Percentiles rank a stretch among this genome's conserved stretches.
Evolutionary conservation across 2,329 filamentous ascomycete genomes (phyloP).

Genomic region (Arthrobotrys musiformis): DNA sequence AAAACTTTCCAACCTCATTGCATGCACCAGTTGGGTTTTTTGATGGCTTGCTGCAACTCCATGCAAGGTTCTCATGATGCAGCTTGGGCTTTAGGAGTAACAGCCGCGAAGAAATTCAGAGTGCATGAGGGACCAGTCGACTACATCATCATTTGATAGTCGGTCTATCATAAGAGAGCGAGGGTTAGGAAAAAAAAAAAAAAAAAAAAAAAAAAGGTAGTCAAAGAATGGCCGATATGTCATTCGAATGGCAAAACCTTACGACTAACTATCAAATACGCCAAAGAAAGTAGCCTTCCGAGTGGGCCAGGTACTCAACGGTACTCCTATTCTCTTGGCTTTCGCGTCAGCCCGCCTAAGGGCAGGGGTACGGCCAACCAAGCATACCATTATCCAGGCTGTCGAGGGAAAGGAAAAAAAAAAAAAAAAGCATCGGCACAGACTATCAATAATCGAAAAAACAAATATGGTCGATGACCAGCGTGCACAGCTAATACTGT

Average conservation of each 20-base stretch:
- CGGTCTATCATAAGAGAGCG: constrained; percentile 3
- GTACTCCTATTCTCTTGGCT: constrained; percentile 55
- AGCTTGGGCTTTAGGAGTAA: constrained; percentile 19
- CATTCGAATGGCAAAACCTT: constrained; percentile 25
- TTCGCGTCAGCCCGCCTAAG: constrained; percentile 54
- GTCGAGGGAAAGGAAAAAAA: too few species aligned
- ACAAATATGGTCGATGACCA: constrained; percentile 52
- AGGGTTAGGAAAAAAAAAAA: not conserved
- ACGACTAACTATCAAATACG: not conserved
- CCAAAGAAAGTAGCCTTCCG: constrained; percentile 44
- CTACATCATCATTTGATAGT: constrained; percentile 46
- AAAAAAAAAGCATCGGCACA: constrained; percentile 53
- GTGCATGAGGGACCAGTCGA: not conserved
- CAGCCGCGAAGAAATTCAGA: constrained; percentile 37
- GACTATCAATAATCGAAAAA: constrained; percentile 35
- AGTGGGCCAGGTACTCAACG: constrained; percentile 54
- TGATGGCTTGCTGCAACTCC: constrained; percentile 24
- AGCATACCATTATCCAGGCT: constrained; percentile 50
- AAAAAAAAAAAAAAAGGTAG: constrained; percentile 13
- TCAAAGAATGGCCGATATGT: constrained; percentile 24
- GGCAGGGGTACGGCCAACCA: constrained; percentile 41
- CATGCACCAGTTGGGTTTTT: constrained; percentile 14
- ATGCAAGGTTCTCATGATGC: constrained; percentile 42
- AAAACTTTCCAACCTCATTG: constrained; percentile 10
- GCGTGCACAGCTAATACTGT: constrained; percentile 27